Evolutionary conservation across 2,329 filamentous ascomycete genomes (phyloP), one percentile per base, ranked within the genome.

Genomic region (Arthrocladium fulminans): DNA sequence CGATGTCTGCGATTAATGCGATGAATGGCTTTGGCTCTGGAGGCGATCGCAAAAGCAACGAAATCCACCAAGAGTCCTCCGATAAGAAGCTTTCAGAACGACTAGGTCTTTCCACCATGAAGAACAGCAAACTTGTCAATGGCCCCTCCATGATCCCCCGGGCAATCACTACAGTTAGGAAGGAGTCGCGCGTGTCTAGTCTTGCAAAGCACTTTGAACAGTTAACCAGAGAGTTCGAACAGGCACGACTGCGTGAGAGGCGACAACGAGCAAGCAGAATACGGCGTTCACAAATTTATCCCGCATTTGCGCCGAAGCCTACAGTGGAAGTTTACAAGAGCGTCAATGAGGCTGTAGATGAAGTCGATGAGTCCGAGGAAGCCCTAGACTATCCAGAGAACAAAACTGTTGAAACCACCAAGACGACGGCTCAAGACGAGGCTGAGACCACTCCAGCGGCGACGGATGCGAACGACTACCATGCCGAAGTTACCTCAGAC

Each of bases 291-390:
- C 79, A 89, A 53, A 87, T 88, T 1, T 90, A 90, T 63, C 90
- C 92, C 17, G 80, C 92, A 55, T 87, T 88, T 34, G 89, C 88
- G 15, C 94, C 90, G n/a, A 92, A 89, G 60, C 89, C 92, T 5
- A 90, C 94, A 51, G 89, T 98, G 13, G 87, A 97, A 65, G 88
- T 98, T 7, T 98, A 97, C 63, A 85, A 86, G 57, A 88, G 95
- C 64, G 87, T 95, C 3, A 83, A 89, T 49, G 88, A 96, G 65
- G 92, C 94, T 17, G 89, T 96, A 9, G 84, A 88, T 57, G 88
- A 94, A 61, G 78, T 79, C 43, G 80, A 80, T 12, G 77, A 79
- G 13, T 77, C 74, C 37, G 84, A 88, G 47, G 80, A 84, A 32
- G 67, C 72, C 6, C 61, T 65, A 25, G 49, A 50, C 13, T 54